Evolutionary conservation across 225 moss, liverwort and hornwort species (phyloP).

Genomic region (Sphagnum contortum): DNA sequence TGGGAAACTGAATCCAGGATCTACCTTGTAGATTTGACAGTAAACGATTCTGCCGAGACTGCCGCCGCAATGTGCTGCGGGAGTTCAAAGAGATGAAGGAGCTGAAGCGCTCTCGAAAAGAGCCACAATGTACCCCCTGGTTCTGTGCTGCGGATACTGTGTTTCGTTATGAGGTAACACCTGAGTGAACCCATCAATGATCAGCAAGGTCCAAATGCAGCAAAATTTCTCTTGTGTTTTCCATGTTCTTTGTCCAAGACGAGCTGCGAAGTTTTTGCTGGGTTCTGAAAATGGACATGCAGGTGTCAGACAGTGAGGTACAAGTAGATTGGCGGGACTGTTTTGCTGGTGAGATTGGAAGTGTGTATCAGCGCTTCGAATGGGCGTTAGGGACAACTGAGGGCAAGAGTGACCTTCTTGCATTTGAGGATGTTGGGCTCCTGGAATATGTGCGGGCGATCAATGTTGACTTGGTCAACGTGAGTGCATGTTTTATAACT

Average conservation of each 20-base stretch:
- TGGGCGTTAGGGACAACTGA: constrained; percentile 95
- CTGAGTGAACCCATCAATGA: background rate
- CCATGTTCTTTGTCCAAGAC: too few relatives aligned
- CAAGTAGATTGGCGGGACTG: constrained; percentile 98
- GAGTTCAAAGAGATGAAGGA: constrained; percentile 99
- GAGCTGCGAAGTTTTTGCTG: too few relatives aligned
- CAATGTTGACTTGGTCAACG: constrained; percentile 77
- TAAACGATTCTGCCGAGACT: constrained; percentile 99
- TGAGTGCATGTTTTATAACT: constrained; percentile 77
- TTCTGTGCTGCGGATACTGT: constrained; percentile 97
- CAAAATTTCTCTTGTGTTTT: too few relatives aligned
- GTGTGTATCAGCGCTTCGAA: constrained; percentile 90
- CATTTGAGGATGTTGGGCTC: constrained; percentile 92
- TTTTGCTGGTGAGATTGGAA: constrained; percentile 89
- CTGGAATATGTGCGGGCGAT: constrained; percentile 80
- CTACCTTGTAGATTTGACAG: constrained; percentile 77
- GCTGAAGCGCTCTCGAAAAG: constrained; percentile 90
- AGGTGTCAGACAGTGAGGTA: constrained; percentile 91
- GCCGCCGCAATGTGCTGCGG: constrained; percentile 97
- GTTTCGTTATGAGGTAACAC: constrained; percentile 88
- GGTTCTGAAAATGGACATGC: background rate
- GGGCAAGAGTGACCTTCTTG: constrained; percentile 87
- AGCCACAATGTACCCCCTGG: constrained; percentile 92
- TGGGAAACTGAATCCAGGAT: too few relatives aligned
- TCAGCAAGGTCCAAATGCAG: too few relatives aligned